phyloP scores from a whole-genome alignment of 2,329 filamentous ascomycete genomes.

The Ophiosphaerella korrae region DNA sequence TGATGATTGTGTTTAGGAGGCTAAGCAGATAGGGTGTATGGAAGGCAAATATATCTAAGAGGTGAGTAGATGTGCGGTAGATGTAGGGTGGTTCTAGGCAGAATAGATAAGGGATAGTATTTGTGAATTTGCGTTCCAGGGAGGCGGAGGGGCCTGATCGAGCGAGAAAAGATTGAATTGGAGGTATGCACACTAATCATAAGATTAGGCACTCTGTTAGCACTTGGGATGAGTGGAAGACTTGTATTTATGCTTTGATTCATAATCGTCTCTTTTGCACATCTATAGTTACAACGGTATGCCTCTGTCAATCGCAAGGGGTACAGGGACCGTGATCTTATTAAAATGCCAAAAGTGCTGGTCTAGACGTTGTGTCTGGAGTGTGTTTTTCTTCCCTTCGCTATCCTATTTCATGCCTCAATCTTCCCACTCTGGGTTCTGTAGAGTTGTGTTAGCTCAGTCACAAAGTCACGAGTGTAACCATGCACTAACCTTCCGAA shows the following conservation, averaged over 20 bases:
- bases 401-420: slow-evolving; percentile 20
- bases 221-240: not conserved
- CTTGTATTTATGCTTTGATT: slow-evolving; percentile 30
- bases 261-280: slow-evolving; percentile 25
- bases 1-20: too few relatives aligned
- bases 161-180: not conserved
- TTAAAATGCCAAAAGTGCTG: slow-evolving; percentile 30
- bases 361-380: slow-evolving; percentile 19
- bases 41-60: too few relatives aligned
- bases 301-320: slow-evolving; percentile 5
- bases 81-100: too few relatives aligned
- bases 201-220: not conserved
- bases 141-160: not conserved
- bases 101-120: too few relatives aligned
- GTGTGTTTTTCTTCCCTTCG: slow-evolving; percentile 1
- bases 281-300: slow-evolving; percentile 38
- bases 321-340: slow-evolving; percentile 31
- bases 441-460: slow-evolving; percentile 14
- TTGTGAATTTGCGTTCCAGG: too few relatives aligned
- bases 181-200: not conserved
- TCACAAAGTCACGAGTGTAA: not conserved
- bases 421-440: slow-evolving; percentile 56
- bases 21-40: too few relatives aligned
- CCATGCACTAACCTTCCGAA: slow-evolving; percentile 79
- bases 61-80: too few relatives aligned